A percentile compares a stretch with the other conserved stretches of the same genome.
These are phyloP conservation scores for Batkoa obscura DNA, from an alignment of 371 early-diverging fungal genomes.

Conservation along the genomic window DNA sequence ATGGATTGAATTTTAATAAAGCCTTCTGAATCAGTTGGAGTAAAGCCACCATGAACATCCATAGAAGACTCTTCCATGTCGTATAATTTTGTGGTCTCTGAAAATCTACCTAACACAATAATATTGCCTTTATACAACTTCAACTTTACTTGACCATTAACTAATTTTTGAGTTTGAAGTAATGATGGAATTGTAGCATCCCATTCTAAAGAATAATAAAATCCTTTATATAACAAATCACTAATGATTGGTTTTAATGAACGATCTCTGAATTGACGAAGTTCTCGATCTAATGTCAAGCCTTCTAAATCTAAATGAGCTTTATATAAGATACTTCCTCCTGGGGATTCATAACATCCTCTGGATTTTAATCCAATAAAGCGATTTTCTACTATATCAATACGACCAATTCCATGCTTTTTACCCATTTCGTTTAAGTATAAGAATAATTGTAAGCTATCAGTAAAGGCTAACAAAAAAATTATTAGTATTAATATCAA, in stretches of 20 bases:
- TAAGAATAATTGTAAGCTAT: conserved; percentile 79
- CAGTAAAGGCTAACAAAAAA: too few relatives aligned
- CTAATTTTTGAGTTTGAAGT: conserved; percentile 57
- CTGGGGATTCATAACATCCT: conserved; percentile 96
- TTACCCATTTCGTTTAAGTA: conserved; percentile 89
- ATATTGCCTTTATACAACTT: conserved; percentile 93
- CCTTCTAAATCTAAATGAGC: conserved; percentile 94
- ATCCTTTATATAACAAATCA: conserved; percentile 75
- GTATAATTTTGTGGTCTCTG: conserved; percentile 67
- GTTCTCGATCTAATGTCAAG: conserved; percentile 80
- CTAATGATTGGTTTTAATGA: conserved; percentile 58
- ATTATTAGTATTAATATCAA: too few relatives aligned
- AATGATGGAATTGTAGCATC: conserved; percentile 68
- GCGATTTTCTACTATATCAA: conserved; percentile 95
- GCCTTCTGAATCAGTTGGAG: conserved; percentile 80
- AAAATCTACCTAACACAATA: conserved; percentile 69
- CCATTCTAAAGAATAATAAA: conserved; percentile 91
- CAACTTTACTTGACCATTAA: conserved; percentile 77
- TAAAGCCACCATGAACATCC: conserved; percentile 90
- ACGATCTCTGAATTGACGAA: conserved; percentile 77
- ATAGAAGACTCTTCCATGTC: conserved; percentile 85
- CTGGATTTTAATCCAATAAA: conserved; percentile 97
- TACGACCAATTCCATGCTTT: conserved; percentile 90
- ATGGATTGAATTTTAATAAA: conserved; percentile 94
- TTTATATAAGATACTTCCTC: conserved; percentile 82